phyloP scores from a whole-genome alignment of 805 yeast species.

The Sugiyamaella americana region DNA sequence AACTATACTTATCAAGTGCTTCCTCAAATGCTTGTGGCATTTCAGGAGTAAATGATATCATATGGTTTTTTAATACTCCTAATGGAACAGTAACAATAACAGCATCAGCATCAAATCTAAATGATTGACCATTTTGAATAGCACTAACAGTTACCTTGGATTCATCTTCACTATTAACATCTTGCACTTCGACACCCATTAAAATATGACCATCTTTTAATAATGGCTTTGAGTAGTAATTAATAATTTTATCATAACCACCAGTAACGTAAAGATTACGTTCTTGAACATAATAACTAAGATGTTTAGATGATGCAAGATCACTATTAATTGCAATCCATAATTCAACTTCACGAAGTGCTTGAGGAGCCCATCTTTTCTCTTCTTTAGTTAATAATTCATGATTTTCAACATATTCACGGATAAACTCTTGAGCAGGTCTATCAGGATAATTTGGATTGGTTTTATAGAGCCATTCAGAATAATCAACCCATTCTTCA shows the following conservation, averaged over 20 bases:
- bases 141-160: constrained; percentile 1
- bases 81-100: constrained; percentile 28
- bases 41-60: constrained; percentile 22
- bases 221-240: constrained; percentile 18
- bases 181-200: constrained; percentile 17
- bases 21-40: constrained; percentile 17
- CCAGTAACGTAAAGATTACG: constrained; percentile 22
- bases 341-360: constrained; percentile 20
- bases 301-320: constrained; percentile 15
- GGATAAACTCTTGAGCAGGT: constrained; percentile 22
- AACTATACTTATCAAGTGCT: constrained; percentile 21
- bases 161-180: constrained; percentile 9
- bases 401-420: constrained; percentile 20
- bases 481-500: constrained; percentile 23
- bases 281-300: constrained; percentile 17
- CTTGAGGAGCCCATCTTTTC: constrained; percentile 20
- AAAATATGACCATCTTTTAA: constrained; percentile 16
- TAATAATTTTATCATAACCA: constrained; percentile 20
- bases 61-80: constrained; percentile 24
- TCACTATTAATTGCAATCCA: constrained; percentile 19
- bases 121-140: constrained; percentile 3
- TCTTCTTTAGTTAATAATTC: constrained; percentile 19
- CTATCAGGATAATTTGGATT: constrained; percentile 23
- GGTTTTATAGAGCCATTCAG: constrained; percentile 19
- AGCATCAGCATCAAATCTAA: constrained; percentile 23